Evolutionary conservation across 805 yeast genomes (phyloP), one percentile per base, ranked within the genome.

Genomic region (Metschnikowia lochheadii): DNA sequence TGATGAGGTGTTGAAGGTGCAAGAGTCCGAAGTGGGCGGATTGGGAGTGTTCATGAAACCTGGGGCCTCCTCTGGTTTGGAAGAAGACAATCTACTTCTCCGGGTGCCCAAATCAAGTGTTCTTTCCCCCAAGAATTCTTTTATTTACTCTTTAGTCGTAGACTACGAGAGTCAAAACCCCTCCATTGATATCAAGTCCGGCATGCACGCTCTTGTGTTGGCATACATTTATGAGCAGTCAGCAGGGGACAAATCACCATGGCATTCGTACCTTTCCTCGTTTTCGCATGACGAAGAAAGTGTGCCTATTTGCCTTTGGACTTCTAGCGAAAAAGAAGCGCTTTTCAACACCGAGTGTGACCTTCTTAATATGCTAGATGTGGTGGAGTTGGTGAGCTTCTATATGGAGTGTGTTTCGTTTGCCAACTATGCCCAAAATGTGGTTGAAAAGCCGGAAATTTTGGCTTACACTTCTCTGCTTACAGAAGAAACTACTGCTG

Each of bases 201-300:
- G 95, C 0, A 80, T 87, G 68, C 75, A 80, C 39, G 86, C 83
- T 0, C 69, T 91, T 46, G 80, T 85, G 6, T 56, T 88, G 6
- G 81, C 91, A 0, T 86, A 83, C 51, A 71, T 90, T 26, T 89
- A 87, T 61, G 98, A 92, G 63, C 65, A 74, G 49, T 68, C 80
- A 3, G 68, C 77, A 42, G 81, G 80, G 2, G 69, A 73, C n/a
- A 57, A 64, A 3, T 85, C 95, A n/a, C 97, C 96, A 5, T 92
- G 97, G 97, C 73, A 52, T 52, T 73, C 70, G 3, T 92, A 85
- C 63, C 70, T 91, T 41, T 65, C 72, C 26, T 73, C 85, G 17
- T 77, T 89, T 26, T 69, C 73, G 49, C 60, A 69, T 7, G 58
- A 63, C 3, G 61, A 67, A 3, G 65, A 70, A 7, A 50, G 76